Evolutionary conservation across 2,329 filamentous ascomycete species (phyloP).

Genomic region (Scortechinia acanthostroma): DNA sequence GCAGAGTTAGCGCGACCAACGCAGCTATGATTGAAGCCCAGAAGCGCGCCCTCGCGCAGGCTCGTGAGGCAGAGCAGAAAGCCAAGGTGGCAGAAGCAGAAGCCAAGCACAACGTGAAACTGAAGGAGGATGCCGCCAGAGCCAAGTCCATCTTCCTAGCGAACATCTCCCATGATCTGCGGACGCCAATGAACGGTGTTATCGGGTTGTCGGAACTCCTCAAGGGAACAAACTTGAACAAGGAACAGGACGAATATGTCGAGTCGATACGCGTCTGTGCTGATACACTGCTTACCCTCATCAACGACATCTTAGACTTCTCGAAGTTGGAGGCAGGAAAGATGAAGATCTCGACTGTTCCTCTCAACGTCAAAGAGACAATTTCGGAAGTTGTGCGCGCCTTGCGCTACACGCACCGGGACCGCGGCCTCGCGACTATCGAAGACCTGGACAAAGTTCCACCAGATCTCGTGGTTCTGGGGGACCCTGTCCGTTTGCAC

Average conservation of each 20-base stretch:
- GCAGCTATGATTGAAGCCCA: slow-evolving; percentile 60
- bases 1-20: slow-evolving; percentile 55
- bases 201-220: slow-evolving; percentile 53
- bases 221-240: slow-evolving; percentile 44
- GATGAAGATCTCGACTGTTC: slow-evolving; percentile 66
- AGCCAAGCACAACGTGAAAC: slow-evolving; percentile 55
- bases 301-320: slow-evolving; percentile 35
- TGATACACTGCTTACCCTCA: slow-evolving; percentile 51
- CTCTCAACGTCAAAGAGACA: slow-evolving; percentile 59
- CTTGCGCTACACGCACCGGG: slow-evolving; percentile 59
- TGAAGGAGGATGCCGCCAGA: slow-evolving; percentile 61
- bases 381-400: slow-evolving; percentile 69
- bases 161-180: slow-evolving; percentile 39
- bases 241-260: slow-evolving; percentile 53
- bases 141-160: slow-evolving; percentile 47
- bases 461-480: slow-evolving; percentile 56
- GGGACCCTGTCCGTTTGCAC: slow-evolving; percentile 61
- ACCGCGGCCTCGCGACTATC: slow-evolving; percentile 57
- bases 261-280: slow-evolving; percentile 60
- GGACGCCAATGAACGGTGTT: slow-evolving; percentile 42
- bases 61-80: slow-evolving; percentile 54
- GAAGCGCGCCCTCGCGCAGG: slow-evolving; percentile 52
- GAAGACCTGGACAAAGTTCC: slow-evolving; percentile 62
- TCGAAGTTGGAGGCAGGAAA: slow-evolving; percentile 53
- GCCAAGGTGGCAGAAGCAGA: slow-evolving; percentile 58